A percentile compares a stretch with the other conserved stretches of the same genome.
Conservation (phyloP, 352 stramenopile species). For the Phytopythium aichiense region DNA sequence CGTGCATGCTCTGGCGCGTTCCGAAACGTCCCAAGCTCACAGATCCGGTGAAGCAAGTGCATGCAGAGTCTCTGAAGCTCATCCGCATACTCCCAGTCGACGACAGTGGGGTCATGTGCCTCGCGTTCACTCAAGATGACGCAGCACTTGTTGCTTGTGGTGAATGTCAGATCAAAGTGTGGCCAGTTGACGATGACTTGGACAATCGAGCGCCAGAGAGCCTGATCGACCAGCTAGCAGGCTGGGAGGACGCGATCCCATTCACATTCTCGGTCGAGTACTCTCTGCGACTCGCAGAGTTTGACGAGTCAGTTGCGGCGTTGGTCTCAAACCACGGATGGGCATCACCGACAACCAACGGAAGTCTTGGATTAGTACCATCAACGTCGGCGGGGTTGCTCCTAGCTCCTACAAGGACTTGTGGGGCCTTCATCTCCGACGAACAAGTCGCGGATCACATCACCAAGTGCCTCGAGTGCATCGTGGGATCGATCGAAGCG, state of each 20-base stretch:
- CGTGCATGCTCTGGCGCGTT: conserved; percentile 52
- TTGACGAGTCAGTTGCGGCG: conserved; percentile 32
- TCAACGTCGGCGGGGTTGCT: not conserved
- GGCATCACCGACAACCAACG: not conserved
- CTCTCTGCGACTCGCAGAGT: conserved; percentile 33
- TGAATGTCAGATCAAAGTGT: conserved; percentile 43
- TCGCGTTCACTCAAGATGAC: conserved; percentile 36
- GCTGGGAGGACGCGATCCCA: conserved; percentile 36
- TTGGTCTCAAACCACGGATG: conserved; percentile 46
- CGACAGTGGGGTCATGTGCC: conserved; percentile 24
- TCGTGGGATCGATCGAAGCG: conserved; percentile 14
- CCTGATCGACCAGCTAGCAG: conserved; percentile 11
- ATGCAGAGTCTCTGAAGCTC: conserved; percentile 16
- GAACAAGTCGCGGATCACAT: not conserved
- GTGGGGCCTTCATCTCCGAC: not conserved
- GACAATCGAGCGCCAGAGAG: not conserved
- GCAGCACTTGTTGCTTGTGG: conserved; percentile 36
- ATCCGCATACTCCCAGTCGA: conserved; percentile 38
- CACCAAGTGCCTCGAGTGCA: conserved; percentile 18
- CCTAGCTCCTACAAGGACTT: too few relatives aligned
- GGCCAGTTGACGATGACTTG: conserved; percentile 17
- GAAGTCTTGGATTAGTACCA: not conserved
- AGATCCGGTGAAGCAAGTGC: not conserved
- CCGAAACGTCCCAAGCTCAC: not conserved
- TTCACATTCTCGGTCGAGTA: conserved; percentile 31